Evolutionary conservation across 2,329 filamentous ascomycete species (phyloP).

Genomic region (Tympanopsis confertula): DNA sequence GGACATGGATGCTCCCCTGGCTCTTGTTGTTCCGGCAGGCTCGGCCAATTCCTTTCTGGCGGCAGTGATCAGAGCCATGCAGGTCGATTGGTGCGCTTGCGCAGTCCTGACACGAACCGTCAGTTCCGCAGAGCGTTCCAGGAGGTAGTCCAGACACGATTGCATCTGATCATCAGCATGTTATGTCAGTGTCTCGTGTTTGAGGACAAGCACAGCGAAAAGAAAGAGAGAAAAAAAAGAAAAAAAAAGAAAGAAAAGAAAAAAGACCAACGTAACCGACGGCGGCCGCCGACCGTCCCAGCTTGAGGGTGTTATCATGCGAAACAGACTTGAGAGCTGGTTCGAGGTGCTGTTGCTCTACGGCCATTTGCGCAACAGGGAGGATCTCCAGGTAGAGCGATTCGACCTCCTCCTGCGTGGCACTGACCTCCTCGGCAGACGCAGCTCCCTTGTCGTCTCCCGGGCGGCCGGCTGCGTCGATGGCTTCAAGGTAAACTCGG

Average conservation of each 20-base stretch:
- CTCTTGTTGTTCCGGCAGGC: constrained; percentile 5
- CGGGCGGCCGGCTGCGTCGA: constrained; percentile 14
- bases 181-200: constrained; percentile 8
- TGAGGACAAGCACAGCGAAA: neutral
- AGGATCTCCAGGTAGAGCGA: constrained; percentile 60
- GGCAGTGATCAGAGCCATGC: constrained; percentile 23
- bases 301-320: constrained; percentile 26
- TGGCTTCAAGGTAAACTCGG: constrained; percentile 38
- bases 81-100: constrained; percentile 30
- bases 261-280: constrained; percentile 34
- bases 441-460: constrained; percentile 1
- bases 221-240: neutral
- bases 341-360: constrained; percentile 54
- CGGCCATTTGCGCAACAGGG: constrained; percentile 59
- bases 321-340: constrained; percentile 39
- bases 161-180: constrained; percentile 38
- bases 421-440: constrained; percentile 26
- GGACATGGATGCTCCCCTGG: no score
- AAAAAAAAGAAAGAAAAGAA: neutral
- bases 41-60: constrained; percentile 30
- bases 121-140: constrained; percentile 31
- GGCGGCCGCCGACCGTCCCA: constrained; percentile 32
- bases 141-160: constrained; percentile 37
- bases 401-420: constrained; percentile 53
- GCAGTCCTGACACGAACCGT: constrained; percentile 27